Percentiles rank a stretch among this genome's conserved stretches.
Evolutionary conservation across 75 land plant genomes (phyloP).

Genomic region (Azolla pinnata): DNA sequence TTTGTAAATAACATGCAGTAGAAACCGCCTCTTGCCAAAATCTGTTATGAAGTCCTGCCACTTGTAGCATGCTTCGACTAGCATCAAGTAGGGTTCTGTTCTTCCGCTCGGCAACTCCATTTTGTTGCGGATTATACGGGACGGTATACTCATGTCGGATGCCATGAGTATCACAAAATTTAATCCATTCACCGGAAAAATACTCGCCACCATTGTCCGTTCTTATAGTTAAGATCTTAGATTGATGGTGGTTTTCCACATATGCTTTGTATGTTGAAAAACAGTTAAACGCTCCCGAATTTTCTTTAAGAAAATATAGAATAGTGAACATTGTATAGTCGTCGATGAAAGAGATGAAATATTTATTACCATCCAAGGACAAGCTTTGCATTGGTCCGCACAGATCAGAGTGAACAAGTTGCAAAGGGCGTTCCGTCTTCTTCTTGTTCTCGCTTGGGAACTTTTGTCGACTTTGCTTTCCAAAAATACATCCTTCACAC

Average conservation of each 20-base stretch:
- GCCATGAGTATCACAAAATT: background rate
- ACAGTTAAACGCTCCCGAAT: background rate
- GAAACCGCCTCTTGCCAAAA: conserved; percentile 6
- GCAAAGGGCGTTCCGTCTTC: background rate
- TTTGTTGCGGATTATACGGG: conserved; percentile 6
- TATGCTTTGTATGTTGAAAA: background rate
- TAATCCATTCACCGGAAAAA: background rate
- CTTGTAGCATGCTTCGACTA: conserved; percentile 14
- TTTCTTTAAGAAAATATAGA: background rate
- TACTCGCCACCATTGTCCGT: conserved; percentile 13
- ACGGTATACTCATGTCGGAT: background rate
- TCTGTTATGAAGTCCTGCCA: conserved; percentile 7
- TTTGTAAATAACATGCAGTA: background rate
- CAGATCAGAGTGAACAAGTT: conserved; percentile 13
- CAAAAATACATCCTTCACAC: background rate
- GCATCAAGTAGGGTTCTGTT: conserved; percentile 16
- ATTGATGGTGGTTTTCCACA: conserved; percentile 1
- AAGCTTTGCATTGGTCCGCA: conserved; percentile 10
- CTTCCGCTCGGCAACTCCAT: conserved; percentile 23
- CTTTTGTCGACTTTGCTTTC: background rate
- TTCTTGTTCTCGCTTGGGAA: background rate
- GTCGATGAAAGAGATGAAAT: conserved; percentile 13
- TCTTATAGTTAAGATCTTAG: background rate
- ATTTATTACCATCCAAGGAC: background rate
- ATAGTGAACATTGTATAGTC: conserved; percentile 8